Evolutionary conservation across 225 moss, liverwort and hornwort genomes (phyloP), one percentile per base, ranked within the genome.

Genomic region (Pseudisothecium myosuroides): DNA sequence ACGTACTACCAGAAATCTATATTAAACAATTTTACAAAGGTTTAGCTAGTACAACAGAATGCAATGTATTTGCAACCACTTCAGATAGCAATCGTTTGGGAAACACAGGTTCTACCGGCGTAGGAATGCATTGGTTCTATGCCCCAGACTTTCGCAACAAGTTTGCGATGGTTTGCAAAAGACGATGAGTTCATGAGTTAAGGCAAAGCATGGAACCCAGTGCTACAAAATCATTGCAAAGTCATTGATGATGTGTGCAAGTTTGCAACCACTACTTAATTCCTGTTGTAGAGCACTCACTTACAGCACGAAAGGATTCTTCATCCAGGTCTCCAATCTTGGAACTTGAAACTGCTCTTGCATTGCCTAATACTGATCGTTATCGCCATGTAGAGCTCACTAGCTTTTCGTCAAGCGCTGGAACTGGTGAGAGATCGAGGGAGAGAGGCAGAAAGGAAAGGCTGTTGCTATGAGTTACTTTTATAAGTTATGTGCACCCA

Each of bases 291-390:
- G 29, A 59, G 43, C 60, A 81, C 62, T 7, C 24, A 39, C 65
- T 17, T 37, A 54, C 39, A 58, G 12, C 58, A 74, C 24, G 4
- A 24, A 56, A 61, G 61, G 81, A 59, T 43, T 81, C 43, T 43
- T 69, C 82, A 88, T 71, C 81, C 77, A 63, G 85, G 39, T 90
- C 85, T 52, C 89, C 87, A 89, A 83, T 83, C 89, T 55, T 86
- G 76, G 37, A 76, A 52, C 83, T 69, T 73, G 64, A 16, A 77
- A 69, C 69, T 41, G 50, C 62, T 77, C 81, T 71, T 81, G 71
- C 55, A 64, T 41, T 81, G 75, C 49, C 84, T 54, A 50, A 49
- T 55, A 59, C 60, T 36, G 76, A 68, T 73, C 72, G 3, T 63
- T 49, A 8, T 83, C 84, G 80, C 87, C 89, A 91, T 87, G 74